A percentile compares a stretch with the other conserved stretches of the same genome.
Conservation (phyloP, 2,329 filamentous ascomycete species). For the Sphaerulina musiva region DNA sequence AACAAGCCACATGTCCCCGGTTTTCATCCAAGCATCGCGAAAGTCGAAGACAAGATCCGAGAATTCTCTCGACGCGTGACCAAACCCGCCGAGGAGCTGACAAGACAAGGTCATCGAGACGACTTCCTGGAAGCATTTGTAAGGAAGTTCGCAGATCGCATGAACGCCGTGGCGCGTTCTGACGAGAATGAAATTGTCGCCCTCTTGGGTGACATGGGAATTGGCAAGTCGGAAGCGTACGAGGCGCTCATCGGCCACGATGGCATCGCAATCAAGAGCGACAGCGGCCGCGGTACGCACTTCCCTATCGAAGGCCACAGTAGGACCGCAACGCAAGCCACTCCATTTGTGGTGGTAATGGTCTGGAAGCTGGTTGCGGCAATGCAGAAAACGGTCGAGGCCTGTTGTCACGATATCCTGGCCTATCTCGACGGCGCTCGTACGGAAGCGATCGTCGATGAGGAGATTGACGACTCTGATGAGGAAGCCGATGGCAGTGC, state of each 20-base stretch:
- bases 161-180: neutral
- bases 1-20: slow-evolving; percentile 2
- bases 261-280: slow-evolving; percentile 2
- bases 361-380: neutral
- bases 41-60: neutral
- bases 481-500: neutral
- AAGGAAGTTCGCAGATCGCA: neutral
- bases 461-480: slow-evolving; percentile 1
- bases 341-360: neutral
- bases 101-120: neutral
- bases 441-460: neutral
- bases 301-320: slow-evolving; percentile 11
- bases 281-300: slow-evolving; percentile 7
- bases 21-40: neutral
- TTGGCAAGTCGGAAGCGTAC: slow-evolving; percentile 5
- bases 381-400: neutral
- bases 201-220: slow-evolving; percentile 6
- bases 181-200: neutral
- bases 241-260: neutral
- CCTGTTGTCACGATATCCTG: neutral
- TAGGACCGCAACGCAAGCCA: neutral
- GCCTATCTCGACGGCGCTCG: neutral
- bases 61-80: neutral
- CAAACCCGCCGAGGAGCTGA: neutral
- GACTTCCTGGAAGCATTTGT: neutral